Percentiles rank a stretch among this genome's conserved stretches.
phyloP scores from a whole-genome alignment of 139 green algal genomes.

The Micractinium sp. region DNA sequence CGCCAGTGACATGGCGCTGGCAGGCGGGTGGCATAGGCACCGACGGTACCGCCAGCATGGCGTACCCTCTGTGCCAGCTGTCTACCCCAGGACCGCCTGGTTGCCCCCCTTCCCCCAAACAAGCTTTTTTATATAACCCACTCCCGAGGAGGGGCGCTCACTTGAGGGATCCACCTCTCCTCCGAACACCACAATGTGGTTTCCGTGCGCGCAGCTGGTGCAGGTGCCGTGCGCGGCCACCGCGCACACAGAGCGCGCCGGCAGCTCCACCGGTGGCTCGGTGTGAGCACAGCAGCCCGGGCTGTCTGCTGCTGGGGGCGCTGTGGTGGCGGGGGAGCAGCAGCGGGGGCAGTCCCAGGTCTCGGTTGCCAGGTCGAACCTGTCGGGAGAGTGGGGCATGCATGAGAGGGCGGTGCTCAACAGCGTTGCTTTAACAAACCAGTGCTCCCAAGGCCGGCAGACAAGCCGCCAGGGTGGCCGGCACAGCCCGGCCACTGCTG shows the following conservation, averaged over 20 bases:
- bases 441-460: no score
- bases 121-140: no score
- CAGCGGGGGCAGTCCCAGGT: constrained; percentile 40
- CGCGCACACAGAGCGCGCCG: constrained; percentile 56
- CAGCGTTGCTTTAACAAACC: no score
- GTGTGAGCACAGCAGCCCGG: not conserved
- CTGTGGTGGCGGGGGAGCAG: not conserved
- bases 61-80: not conserved
- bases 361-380: constrained; percentile 16
- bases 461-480: no score
- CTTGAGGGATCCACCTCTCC: constrained; percentile 65
- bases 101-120: no score
- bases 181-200: constrained; percentile 53
- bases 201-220: constrained; percentile 29
- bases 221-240: constrained; percentile 35
- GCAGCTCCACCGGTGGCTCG: not conserved
- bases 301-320: not conserved
- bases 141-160: not conserved
- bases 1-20: not conserved
- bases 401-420: not conserved
- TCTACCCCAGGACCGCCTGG: not conserved
- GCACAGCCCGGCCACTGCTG: no score
- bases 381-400: not conserved
- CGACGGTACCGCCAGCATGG: no score
- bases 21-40: no score